Evolutionary conservation across 352 stramenopile genomes (phyloP).

Genomic region (Globisporangium solare): DNA sequence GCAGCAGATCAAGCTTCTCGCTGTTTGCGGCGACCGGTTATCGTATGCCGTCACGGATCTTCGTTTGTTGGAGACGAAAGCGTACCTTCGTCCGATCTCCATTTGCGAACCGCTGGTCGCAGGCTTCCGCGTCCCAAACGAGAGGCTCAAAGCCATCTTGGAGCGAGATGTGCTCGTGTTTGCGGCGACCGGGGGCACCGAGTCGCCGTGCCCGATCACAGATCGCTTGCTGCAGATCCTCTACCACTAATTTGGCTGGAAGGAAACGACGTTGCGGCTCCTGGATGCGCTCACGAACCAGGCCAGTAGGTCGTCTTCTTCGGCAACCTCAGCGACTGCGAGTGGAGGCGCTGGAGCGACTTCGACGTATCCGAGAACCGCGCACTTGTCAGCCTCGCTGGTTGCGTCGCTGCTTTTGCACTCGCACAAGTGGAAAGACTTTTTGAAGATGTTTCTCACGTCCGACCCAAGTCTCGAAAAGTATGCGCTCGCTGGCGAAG

Average conservation of each 20-base stretch:
- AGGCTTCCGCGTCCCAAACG: conserved; percentile 31
- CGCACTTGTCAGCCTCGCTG: conserved; percentile 31
- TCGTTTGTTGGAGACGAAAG: conserved; percentile 28
- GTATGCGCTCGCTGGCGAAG: conserved; percentile 54
- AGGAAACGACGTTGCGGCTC: conserved; percentile 40
- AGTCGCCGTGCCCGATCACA: conserved; percentile 41
- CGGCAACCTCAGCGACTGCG: neutral
- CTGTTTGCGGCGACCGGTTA: conserved; percentile 48
- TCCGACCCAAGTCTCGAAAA: conserved; percentile 59
- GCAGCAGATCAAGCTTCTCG: conserved; percentile 30
- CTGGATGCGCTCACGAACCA: conserved; percentile 32
- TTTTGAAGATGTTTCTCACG: conserved; percentile 40
- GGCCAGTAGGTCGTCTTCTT: conserved; percentile 5
- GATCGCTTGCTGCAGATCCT: conserved; percentile 35
- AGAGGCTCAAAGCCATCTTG: conserved; percentile 45
- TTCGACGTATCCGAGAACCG: conserved; percentile 38
- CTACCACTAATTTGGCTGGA: conserved; percentile 59
- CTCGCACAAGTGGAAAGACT: conserved; percentile 49
- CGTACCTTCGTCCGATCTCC: conserved; percentile 35
- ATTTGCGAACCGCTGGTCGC: conserved; percentile 52
- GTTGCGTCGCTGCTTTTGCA: conserved; percentile 52
- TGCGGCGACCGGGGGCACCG: conserved; percentile 28
- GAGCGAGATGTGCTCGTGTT: conserved; percentile 63
- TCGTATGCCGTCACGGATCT: conserved; percentile 40
- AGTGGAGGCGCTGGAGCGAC: conserved; percentile 6